Evolutionary conservation across 1,284 basidiomycete genomes (phyloP), one percentile per base, ranked within the genome.

Genomic region (Moniliella sp.): DNA sequence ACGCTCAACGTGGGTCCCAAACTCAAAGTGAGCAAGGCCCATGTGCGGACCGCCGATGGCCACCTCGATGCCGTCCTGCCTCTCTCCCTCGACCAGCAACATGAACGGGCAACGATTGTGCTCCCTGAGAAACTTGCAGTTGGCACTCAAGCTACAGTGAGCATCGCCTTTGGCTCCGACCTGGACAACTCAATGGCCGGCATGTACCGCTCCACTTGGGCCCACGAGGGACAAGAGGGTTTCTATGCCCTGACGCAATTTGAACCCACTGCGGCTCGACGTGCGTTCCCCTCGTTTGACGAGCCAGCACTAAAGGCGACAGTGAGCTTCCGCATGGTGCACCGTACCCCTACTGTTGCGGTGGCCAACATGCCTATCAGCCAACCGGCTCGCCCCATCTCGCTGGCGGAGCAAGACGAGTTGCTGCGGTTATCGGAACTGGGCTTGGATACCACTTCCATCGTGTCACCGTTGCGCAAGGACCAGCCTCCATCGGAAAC

Each of bases 251-350:
- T 57, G 4, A 54, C 50, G 32, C 50, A 49, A 39, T 64, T n/a
- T 66, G 64, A 93, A 74, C 75, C 86, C 12, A 91, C 82, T 15
- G 73, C 75, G 36, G 83, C 83, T 3, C 68, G 84, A 4, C 48
- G 59, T 15, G 63, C 61, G 13, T 63, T 61, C 39, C 67, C 67
- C 3, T 66, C 65, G 45, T 94, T 80, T 79, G 88, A 93, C 59
- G 84, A 94, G 61, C 88, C 88, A 15, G 68, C 74, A 13, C 68
- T 91, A 51, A 94, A 94, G 62, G 78, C 84, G 4, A 83, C 75
- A 2, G 91, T 78, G 61, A 67, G 36, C 18, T 67, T 93, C 47
- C 76, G 76, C 10, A 69, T 93, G 67, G 72, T 97, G 45, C 82
- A 82, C 18, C 74, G 75, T 40, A 72, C 75, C 48, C 76, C 71